Evolutionary conservation across 2,329 filamentous ascomycete species (phyloP).

Genomic region (Aspergillus sp.): DNA sequence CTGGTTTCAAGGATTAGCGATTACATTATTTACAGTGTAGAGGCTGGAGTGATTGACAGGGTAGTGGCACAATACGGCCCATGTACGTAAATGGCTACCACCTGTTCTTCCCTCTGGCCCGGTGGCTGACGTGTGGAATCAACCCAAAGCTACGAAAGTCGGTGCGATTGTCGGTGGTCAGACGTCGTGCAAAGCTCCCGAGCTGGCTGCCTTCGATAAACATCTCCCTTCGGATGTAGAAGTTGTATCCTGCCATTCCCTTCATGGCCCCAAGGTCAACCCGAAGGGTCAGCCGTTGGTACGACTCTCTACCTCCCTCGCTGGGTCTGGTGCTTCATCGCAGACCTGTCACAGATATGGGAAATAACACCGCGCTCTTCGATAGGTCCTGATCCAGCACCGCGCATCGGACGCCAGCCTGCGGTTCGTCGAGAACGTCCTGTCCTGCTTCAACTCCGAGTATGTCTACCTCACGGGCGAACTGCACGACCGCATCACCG

Average conservation of each 20-base stretch:
- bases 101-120: constrained; percentile 1
- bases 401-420: constrained; percentile 77
- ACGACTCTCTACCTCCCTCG: constrained; percentile 17
- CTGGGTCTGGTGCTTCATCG: too few species aligned
- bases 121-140: constrained; percentile 24
- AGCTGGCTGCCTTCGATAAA: constrained; percentile 88
- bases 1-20: constrained; percentile 94
- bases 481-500: constrained; percentile 94
- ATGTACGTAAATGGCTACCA: constrained; percentile 61
- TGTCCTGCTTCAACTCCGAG: constrained; percentile 81
- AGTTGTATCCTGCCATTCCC: constrained; percentile 93
- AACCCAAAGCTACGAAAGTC: constrained; percentile 76
- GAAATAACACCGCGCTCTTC: constrained; percentile 14
- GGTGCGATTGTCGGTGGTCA: constrained; percentile 95
- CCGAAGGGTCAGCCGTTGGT: constrained; percentile 87
- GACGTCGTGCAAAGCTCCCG: constrained; percentile 96
- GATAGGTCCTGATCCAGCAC: constrained; percentile 80
- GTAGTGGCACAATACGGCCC: constrained; percentile 89
- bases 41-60: constrained; percentile 83
- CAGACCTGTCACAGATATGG: background rate
- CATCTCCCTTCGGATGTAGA: constrained; percentile 85
- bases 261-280: constrained; percentile 90
- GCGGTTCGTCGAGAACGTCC: constrained; percentile 73
- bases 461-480: constrained; percentile 82
- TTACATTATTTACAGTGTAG: constrained; percentile 98